phyloP scores from a whole-genome alignment of 2,329 filamentous ascomycete species.

The Ascochyta rabiei region DNA sequence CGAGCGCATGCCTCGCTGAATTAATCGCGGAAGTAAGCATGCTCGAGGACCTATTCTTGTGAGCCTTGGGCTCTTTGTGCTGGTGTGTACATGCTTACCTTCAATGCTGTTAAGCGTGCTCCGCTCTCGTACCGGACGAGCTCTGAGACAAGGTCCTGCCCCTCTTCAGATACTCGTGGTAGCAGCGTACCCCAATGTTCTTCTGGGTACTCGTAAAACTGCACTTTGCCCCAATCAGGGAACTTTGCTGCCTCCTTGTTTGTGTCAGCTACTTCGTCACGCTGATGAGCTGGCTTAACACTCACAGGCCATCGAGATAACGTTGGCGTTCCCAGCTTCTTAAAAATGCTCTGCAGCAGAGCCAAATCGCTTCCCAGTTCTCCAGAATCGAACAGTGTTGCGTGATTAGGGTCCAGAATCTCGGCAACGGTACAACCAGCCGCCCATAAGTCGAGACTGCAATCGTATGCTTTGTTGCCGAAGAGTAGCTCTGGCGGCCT shows the following conservation, averaged over 20 bases:
- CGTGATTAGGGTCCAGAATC: slow-evolving; percentile 61
- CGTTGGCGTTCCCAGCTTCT: slow-evolving; percentile 85
- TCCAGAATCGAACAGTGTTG: slow-evolving; percentile 81
- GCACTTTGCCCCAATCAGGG: slow-evolving; percentile 84
- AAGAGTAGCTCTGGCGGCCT: slow-evolving; percentile 90
- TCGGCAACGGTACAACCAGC: slow-evolving; percentile 85
- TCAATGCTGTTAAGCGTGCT: slow-evolving; percentile 68
- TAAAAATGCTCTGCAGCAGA: slow-evolving; percentile 90
- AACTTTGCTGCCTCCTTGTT: slow-evolving; percentile 66
- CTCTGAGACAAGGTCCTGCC: slow-evolving; percentile 68
- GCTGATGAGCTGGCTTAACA: neutral
- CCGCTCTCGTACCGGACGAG: slow-evolving; percentile 76
- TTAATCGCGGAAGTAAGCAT: slow-evolving; percentile 34
- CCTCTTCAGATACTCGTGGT: slow-evolving; percentile 62
- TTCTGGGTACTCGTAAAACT: slow-evolving; percentile 76
- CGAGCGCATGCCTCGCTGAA: neutral
- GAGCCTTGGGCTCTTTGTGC: neutral
- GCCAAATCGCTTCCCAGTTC: slow-evolving; percentile 92
- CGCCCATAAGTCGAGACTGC: slow-evolving; percentile 86
- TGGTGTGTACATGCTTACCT: slow-evolving; percentile 53
- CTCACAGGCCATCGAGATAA: slow-evolving; percentile 78
- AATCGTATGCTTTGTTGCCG: slow-evolving; percentile 74
- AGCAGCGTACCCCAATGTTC: slow-evolving; percentile 74
- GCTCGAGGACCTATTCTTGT: slow-evolving; percentile 34
- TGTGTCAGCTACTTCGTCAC: slow-evolving; percentile 8